Conservation (phyloP, 2,329 filamentous ascomycete species). For the Achaetomium macrosporum region DNA sequence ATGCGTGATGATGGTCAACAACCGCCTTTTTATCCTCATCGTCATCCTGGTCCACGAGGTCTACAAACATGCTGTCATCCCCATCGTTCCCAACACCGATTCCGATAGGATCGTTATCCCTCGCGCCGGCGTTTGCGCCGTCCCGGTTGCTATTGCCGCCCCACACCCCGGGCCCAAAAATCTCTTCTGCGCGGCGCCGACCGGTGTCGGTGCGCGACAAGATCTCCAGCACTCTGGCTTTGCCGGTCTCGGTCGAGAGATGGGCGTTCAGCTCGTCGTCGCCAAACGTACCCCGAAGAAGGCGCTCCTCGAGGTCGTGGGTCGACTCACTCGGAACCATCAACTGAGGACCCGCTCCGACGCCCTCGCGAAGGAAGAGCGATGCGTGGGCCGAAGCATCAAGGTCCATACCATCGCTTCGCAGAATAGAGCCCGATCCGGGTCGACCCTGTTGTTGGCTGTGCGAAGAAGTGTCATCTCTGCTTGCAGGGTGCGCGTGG, state of each 20-base stretch:
- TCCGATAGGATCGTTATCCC: slow-evolving; percentile 26
- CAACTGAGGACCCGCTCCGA: slow-evolving; percentile 37
- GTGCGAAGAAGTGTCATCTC: slow-evolving; percentile 31
- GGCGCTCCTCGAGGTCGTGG: slow-evolving; percentile 44
- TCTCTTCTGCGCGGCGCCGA: slow-evolving; percentile 44
- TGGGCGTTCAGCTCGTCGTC: slow-evolving; percentile 41
- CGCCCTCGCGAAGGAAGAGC: slow-evolving; percentile 36
- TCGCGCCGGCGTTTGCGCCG: background rate
- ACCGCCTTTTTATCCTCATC: slow-evolving; percentile 38
- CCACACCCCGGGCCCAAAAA: slow-evolving; percentile 49
- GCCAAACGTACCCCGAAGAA: slow-evolving; percentile 38
- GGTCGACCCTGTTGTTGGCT: slow-evolving; percentile 28
- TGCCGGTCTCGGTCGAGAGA: slow-evolving; percentile 37
- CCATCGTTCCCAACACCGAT: slow-evolving; percentile 32
- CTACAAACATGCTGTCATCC: slow-evolving; percentile 51
- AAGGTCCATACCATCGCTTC: slow-evolving; percentile 36
- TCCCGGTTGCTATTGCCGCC: slow-evolving; percentile 22
- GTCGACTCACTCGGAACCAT: slow-evolving; percentile 36
- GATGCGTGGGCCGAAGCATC: slow-evolving; percentile 38
- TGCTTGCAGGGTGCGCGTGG: slow-evolving; percentile 31
- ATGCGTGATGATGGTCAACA: slow-evolving; percentile 6
- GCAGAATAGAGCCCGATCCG: slow-evolving; percentile 22
- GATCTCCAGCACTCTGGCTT: slow-evolving; percentile 48
- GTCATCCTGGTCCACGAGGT: slow-evolving; percentile 49
- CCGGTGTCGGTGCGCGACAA: slow-evolving; percentile 45